phyloP scores from a whole-genome alignment of 805 yeast species.

The Tetrapisispora namnaoensis region DNA sequence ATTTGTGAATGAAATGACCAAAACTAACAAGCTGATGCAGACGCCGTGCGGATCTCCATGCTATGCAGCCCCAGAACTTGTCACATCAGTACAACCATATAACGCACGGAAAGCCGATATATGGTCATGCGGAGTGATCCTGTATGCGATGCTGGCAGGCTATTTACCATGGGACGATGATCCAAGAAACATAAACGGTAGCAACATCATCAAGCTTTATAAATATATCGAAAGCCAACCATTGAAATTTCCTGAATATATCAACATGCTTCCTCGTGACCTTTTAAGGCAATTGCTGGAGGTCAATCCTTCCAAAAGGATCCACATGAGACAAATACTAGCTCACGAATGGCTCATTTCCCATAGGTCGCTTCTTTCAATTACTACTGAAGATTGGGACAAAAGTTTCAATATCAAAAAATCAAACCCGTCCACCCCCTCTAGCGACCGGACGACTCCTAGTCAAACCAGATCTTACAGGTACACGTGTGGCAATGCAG shows the following conservation, averaged over 20 bases:
- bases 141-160: conserved; percentile 96
- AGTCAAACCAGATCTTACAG: background rate
- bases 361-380: conserved; percentile 74
- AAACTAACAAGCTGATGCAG: conserved; percentile 69
- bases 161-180: conserved; percentile 97
- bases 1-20: conserved; percentile 71
- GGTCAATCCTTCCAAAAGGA: conserved; percentile 72
- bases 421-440: background rate
- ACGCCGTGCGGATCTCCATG: conserved; percentile 98
- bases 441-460: background rate
- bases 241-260: conserved; percentile 89
- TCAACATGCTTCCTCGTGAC: conserved; percentile 86
- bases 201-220: conserved; percentile 81
- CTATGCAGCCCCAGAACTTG: conserved; percentile 97
- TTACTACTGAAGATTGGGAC: conserved; percentile 92
- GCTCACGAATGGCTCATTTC: conserved; percentile 82
- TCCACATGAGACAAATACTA: conserved; percentile 57
- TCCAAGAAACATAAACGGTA: conserved; percentile 91
- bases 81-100: conserved; percentile 80
- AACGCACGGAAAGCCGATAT: conserved; percentile 91
- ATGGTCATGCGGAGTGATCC: conserved; percentile 93
- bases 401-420: conserved; percentile 15
- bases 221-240: conserved; percentile 87
- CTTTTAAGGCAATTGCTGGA: conserved; percentile 73
- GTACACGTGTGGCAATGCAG: background rate